Base-by-base conservation (phyloP, 2,329 filamentous ascomycete genomes). In the Plectosphaerella cucumerina region DNA sequence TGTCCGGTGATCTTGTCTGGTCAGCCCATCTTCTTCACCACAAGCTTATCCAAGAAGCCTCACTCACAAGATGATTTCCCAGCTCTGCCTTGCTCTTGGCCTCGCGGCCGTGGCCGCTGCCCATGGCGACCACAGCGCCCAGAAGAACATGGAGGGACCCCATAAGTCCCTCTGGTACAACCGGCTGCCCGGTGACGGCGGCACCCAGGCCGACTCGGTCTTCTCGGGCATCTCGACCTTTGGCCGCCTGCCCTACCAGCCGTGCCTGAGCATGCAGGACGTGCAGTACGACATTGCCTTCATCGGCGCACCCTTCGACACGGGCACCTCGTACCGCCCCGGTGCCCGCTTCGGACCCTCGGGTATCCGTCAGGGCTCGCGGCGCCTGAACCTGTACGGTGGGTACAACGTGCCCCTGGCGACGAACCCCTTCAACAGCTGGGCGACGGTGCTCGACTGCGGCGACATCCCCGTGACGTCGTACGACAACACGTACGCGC, bases 221-320 rank as follows among this genome's bases (percentile, higher is more conserved):
- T 95, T 94, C 70, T 93, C 88, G 1, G 90, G 90, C 23, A 94
- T 95, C 62, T 88, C 87, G 1, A 95, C 90, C 8, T 94, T 94
- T 64, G 90, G 89, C 11, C 84, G 89, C 47, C 72, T 94, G 41
- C 84, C 85, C 6, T 94, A 95, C 69, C 81, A 79, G 52, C 87
- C 88, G 3, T 95, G 90, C 65, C 75, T 95, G 4, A 75, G 81
- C n/a, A 85, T 80, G 55, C 77, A 82, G 39, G 78, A 83, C 22
- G 84, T 86, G 57, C 82, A 85, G 61, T 95, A 87, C 60, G 90
- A 95, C 58, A 92, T 95, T 68, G 90, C 90, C 1, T 94, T 95
- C 67, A 81, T 94, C 47, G 89, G 86, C 42, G 89, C 88, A 39
- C 89, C 90, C 0, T 94, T 94, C 59, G 90, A 95, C 65, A 93